Percentiles rank a stretch among this genome's conserved stretches.
phyloP scores from a whole-genome alignment of 768 basidiomycete species.

The Coprinopsis sp. region DNA sequence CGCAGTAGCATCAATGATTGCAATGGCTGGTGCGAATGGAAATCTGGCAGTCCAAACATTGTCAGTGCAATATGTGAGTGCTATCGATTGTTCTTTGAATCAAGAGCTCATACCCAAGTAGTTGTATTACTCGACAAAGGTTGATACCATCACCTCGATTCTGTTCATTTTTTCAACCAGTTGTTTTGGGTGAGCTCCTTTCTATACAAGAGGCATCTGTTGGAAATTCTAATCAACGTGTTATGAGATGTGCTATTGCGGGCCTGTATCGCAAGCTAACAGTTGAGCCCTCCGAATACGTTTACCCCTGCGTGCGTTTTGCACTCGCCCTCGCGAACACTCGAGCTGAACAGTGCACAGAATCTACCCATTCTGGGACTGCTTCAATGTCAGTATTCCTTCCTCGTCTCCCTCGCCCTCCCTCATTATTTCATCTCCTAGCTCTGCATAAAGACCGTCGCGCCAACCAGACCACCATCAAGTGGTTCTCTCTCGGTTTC shows the following conservation, averaged over 20 bases:
- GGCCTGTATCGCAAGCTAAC: constrained; percentile 55
- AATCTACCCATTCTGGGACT: no score
- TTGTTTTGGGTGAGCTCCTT: constrained; percentile 48
- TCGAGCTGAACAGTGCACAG: no score
- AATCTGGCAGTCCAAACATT: constrained; percentile 56
- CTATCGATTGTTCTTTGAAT: background rate
- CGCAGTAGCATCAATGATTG: constrained; percentile 50
- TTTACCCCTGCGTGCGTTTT: no score
- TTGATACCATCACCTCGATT: constrained; percentile 50
- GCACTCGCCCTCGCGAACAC: no score
- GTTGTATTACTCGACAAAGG: constrained; percentile 58
- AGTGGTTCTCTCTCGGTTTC: constrained; percentile 49
- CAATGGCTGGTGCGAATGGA: constrained; percentile 50
- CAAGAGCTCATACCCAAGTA: constrained; percentile 13
- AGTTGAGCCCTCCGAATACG: no score
- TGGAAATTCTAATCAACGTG: background rate
- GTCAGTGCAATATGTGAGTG: constrained; percentile 49
- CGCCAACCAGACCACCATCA: constrained; percentile 44
- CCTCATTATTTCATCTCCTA: constrained; percentile 13
- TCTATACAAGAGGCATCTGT: background rate
- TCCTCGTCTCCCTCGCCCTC: background rate
- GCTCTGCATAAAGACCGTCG: constrained; percentile 45
- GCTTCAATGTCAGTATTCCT: constrained; percentile 25
- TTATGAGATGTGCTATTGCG: constrained; percentile 59
- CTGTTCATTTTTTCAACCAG: constrained; percentile 62